Conservation (phyloP, 176 grass and related monocot species). For the Hordeum marinum region DNA sequence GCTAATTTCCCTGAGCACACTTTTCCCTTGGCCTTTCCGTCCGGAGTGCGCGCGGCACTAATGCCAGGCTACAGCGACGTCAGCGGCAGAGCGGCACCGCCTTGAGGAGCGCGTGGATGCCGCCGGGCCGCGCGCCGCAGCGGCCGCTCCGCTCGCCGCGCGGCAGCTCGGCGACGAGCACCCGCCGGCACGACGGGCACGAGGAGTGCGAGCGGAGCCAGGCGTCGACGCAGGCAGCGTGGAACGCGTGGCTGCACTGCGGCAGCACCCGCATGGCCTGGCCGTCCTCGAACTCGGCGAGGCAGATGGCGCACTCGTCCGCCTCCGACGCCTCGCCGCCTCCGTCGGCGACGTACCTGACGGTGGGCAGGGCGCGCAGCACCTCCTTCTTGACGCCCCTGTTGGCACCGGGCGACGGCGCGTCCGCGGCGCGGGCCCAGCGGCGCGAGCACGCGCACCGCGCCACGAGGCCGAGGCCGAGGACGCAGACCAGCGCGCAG, state of each 20-base stretch:
- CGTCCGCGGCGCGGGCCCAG: background rate
- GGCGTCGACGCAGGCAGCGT: slow-evolving; percentile 60
- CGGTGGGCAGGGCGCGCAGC: slow-evolving; percentile 41
- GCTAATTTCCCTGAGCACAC: background rate
- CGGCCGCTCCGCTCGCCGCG: slow-evolving; percentile 29
- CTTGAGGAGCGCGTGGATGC: slow-evolving; percentile 32
- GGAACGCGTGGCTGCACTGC: slow-evolving; percentile 64
- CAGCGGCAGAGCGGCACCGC: background rate
- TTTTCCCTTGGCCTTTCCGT: background rate
- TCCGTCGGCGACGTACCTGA: slow-evolving; percentile 31
- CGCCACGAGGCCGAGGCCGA: slow-evolving; percentile 57
- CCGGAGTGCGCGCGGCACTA: slow-evolving; percentile 35
- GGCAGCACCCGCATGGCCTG: slow-evolving; percentile 65
- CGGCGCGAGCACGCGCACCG: slow-evolving; percentile 50
- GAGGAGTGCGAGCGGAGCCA: slow-evolving; percentile 67
- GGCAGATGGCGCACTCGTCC: slow-evolving; percentile 71
- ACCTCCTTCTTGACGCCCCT: slow-evolving; percentile 63
- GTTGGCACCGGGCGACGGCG: background rate
- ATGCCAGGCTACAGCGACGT: slow-evolving; percentile 20
- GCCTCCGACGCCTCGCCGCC: slow-evolving; percentile 7
- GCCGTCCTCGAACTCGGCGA: slow-evolving; percentile 56
- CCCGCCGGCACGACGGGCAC: slow-evolving; percentile 63
- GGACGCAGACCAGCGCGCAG: slow-evolving; percentile 57
- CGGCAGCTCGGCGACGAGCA: slow-evolving; percentile 41
- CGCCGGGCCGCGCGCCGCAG: slow-evolving; percentile 33